Evolutionary conservation across 148 eudicot species (phyloP), one percentile per base, ranked within the genome.

Genomic region (Diospyros lotus): DNA sequence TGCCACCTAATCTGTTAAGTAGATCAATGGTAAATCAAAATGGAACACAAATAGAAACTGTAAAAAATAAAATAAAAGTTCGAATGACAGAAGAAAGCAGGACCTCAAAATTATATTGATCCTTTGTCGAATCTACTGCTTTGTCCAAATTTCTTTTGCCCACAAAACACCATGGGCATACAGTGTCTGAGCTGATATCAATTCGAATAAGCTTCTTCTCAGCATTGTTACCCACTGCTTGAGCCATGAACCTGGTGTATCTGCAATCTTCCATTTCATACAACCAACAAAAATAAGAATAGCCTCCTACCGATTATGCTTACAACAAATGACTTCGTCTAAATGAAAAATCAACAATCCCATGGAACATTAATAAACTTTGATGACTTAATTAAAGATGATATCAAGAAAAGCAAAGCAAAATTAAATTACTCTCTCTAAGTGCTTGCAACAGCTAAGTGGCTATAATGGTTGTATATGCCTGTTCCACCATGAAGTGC

Each of bases 101-200:
- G 64, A 94, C 98, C 98, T 94, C 87, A 18, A 92, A 94, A 80
- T 86, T 82, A 50, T 79, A 95, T 71, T 84, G 86, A 84, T 90
- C 91, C 56, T 81, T 80, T 5, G 86, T 79, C 28, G 75, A 79
- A 78, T 83, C 87, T 69, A 95, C 83, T 64, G 97, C 97, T 80
- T 85, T 89, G 84, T 95, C 98, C 28, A 92, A 87, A 82, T 95
- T 86, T 76, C 76, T 90, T 80, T 95, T 95, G 67, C 97, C 97
- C 79, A 95, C 96, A 81, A 84, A 95, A 79, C 98, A 95, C 97
- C 97, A 95, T 51, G 98, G 98, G 66, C 98, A 95, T n/a, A 95
- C 91, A 54, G 83, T 92, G 82, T 94, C 98, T 17, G 96, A 84
- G 69, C 82, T 85, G 58, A 92, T 52, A 78, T 94, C 97, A 61